A percentile compares a stretch with the other conserved stretches of the same genome.
Evolutionary conservation across 2,329 filamentous ascomycete genomes (phyloP).

Genomic region (Tolypocladium guangdongense): DNA sequence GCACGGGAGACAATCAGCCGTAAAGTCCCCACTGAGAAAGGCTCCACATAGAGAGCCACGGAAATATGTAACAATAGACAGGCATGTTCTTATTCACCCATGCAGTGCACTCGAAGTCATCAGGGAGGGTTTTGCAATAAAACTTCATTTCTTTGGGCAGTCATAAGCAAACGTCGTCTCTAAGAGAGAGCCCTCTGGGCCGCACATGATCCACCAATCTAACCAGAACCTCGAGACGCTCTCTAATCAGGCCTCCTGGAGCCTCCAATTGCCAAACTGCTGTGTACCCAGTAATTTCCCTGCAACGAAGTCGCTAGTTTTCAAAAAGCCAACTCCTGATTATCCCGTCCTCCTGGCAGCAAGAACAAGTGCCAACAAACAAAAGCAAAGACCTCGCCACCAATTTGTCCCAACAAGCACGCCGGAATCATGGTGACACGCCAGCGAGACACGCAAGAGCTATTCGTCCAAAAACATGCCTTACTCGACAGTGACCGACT

Average conservation of each 20-base stretch:
- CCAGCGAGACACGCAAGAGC: constrained; percentile 5
- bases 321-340: constrained; percentile 11
- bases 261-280: constrained; percentile 4
- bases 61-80: neutral
- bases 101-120: neutral
- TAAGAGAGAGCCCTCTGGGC: neutral
- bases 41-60: neutral
- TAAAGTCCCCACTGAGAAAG: neutral
- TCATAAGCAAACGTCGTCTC: neutral
- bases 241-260: neutral
- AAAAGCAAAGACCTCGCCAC: neutral
- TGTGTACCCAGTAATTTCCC: constrained; percentile 1
- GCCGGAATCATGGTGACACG: constrained; percentile 1
- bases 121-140: neutral
- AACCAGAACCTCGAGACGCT: neutral
- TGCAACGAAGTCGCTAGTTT: constrained; percentile 7
- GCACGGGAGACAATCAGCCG: neutral
- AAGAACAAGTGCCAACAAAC: neutral
- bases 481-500: constrained; percentile 98
- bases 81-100: neutral
- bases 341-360: constrained; percentile 4
- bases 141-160: neutral
- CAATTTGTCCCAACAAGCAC: constrained; percentile 2
- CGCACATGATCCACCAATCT: neutral
- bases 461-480: constrained; percentile 2